phyloP scores from a whole-genome alignment of 352 stramenopile species.

The Thalassiosira ordinaria region DNA sequence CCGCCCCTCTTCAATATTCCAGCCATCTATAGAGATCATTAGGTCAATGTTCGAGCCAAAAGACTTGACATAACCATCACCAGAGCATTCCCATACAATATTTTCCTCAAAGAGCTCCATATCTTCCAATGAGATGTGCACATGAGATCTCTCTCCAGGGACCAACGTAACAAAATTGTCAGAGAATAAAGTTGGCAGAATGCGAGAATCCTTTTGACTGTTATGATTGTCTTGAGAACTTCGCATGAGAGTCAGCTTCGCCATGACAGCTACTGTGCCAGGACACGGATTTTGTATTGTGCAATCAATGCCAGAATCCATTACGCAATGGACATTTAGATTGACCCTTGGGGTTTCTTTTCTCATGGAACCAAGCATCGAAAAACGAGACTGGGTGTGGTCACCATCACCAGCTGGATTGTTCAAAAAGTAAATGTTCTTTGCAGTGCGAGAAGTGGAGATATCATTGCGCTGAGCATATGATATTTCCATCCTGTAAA shows the following conservation, averaged over 20 bases:
- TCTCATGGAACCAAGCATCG: conserved; percentile 29
- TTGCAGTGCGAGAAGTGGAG: conserved; percentile 4
- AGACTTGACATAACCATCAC: neutral
- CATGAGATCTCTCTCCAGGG: conserved; percentile 30
- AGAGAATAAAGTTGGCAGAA: conserved; percentile 41
- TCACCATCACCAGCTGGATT: conserved; percentile 6
- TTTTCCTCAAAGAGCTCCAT: neutral
- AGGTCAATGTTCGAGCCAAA: neutral
- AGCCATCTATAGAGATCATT: conserved; percentile 48
- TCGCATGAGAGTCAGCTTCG: conserved; percentile 31
- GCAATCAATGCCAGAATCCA: conserved; percentile 23
- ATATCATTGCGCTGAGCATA: conserved; percentile 1
- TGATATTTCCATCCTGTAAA: conserved; percentile 29
- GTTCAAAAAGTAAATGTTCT: conserved; percentile 41
- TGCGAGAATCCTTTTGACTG: conserved; percentile 18
- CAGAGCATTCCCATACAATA: conserved; percentile 12
- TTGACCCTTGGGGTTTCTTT: conserved; percentile 23
- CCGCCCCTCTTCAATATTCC: conserved; percentile 28
- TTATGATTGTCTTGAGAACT: neutral
- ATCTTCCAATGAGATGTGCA: neutral
- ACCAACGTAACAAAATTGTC: conserved; percentile 46
- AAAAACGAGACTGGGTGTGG: conserved; percentile 30
- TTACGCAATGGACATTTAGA: conserved; percentile 28
- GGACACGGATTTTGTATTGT: conserved; percentile 12
- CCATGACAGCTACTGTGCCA: conserved; percentile 33